Evolutionary conservation across 129 eudicot species (phyloP).

Genomic region (Lactuca saligna): DNA sequence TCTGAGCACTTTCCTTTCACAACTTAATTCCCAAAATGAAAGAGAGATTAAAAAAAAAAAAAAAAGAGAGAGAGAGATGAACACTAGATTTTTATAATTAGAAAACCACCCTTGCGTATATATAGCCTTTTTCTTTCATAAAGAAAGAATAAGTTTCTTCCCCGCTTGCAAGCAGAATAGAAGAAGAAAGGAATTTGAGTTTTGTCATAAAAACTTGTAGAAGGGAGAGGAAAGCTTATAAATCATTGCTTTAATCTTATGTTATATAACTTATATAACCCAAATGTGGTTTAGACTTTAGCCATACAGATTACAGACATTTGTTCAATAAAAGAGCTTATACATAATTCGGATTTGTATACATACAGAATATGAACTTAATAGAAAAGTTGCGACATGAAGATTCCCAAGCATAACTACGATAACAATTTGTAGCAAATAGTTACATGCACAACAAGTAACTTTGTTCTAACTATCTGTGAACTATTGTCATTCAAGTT

Average conservation of each 20-base stretch:
- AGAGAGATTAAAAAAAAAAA: background rate
- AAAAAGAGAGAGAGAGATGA: background rate
- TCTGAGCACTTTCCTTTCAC: constrained; percentile 15
- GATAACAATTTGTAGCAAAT: constrained; percentile 14
- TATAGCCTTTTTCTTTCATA: constrained; percentile 14
- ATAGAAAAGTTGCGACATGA: constrained; percentile 1
- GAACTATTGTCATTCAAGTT: constrained; percentile 5
- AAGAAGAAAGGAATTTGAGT: constrained; percentile 27
- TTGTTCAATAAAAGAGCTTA: background rate
- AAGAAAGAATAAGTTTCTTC: constrained; percentile 18
- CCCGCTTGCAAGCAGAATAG: constrained; percentile 3
- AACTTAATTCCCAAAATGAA: constrained; percentile 15
- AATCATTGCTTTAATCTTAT: background rate
- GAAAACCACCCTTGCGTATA: constrained; percentile 14
- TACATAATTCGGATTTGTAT: constrained; percentile 2
- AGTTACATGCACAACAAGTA: constrained; percentile 4
- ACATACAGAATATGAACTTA: constrained; percentile 4
- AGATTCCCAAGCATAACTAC: constrained; percentile 20
- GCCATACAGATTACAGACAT: constrained; percentile 14
- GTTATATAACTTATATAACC: background rate
- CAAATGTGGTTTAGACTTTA: constrained; percentile 18
- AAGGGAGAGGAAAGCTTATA: constrained; percentile 10
- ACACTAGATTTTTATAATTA: constrained; percentile 23
- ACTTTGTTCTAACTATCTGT: constrained; percentile 4
- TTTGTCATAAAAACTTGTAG: constrained; percentile 10